Percentiles rank a stretch among this genome's conserved stretches.
Conservation (phyloP, 2,329 filamentous ascomycete species). For the Parasarocladium wereldwijsianum region DNA sequence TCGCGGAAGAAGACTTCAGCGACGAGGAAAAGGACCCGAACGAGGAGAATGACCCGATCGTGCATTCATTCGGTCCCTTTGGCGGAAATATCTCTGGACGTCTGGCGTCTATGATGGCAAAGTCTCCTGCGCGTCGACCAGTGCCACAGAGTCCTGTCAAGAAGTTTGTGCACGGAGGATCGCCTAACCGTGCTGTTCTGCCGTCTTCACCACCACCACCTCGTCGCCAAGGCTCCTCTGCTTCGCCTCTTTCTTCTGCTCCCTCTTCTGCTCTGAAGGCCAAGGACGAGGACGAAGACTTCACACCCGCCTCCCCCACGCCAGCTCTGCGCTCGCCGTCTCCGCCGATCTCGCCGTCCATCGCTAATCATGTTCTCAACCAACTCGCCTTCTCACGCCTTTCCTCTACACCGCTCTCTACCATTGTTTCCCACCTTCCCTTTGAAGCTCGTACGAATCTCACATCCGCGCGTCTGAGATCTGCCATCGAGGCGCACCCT, state of each 20-base stretch:
- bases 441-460: constrained; percentile 44
- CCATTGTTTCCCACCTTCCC: constrained; percentile 78
- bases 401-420: constrained; percentile 79
- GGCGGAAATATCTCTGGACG: constrained; percentile 73
- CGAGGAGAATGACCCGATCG: constrained; percentile 87
- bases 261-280: constrained; percentile 5
- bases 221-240: constrained; percentile 1
- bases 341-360: constrained; percentile 22
- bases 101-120: constrained; percentile 62
- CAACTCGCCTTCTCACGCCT: constrained; percentile 90
- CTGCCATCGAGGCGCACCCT: constrained; percentile 55
- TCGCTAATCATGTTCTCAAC: constrained; percentile 83
- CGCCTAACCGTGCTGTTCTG: too few species aligned
- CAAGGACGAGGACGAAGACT: not conserved
- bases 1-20: constrained; percentile 41
- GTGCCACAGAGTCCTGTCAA: constrained; percentile 9
- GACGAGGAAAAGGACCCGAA: constrained; percentile 66
- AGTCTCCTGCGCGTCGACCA: constrained; percentile 31
- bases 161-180: too few species aligned
- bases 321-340: constrained; percentile 1
- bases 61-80: constrained; percentile 85
- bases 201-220: too few species aligned
- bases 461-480: constrained; percentile 48
- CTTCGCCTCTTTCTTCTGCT: constrained; percentile 3
- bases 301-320: constrained; percentile 6